Conservation (phyloP, 169 alveolate genomes). For the Plasmodium inui region DNA sequence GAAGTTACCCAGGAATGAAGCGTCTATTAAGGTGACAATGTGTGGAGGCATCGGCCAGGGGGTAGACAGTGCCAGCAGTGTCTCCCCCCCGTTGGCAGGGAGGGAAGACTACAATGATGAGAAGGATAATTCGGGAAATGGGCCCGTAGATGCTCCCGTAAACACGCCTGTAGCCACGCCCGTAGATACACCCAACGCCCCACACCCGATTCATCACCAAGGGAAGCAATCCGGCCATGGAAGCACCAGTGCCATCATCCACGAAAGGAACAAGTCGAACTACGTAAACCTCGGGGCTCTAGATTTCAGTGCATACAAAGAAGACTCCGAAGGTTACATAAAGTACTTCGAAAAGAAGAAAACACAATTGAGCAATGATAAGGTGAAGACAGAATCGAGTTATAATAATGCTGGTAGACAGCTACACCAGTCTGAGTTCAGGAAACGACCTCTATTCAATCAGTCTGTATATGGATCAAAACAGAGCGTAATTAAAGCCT, state of each 20-base stretch:
- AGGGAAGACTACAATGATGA: neutral
- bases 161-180: neutral
- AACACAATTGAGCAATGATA: neutral
- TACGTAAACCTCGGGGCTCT: conserved; percentile 59
- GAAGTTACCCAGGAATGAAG: neutral
- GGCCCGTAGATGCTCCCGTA: neutral
- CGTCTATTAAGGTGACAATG: neutral
- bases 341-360: conserved; percentile 59
- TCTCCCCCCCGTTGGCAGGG: neutral
- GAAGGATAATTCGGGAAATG: neutral
- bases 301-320: conserved; percentile 75
- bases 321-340: conserved; percentile 66
- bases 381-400: neutral
- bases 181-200: neutral
- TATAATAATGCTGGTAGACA: neutral
- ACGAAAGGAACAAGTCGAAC: conserved; percentile 49
- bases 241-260: neutral
- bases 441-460: neutral
- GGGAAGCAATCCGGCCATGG: neutral
- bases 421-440: conserved; percentile 8
- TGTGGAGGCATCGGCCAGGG: neutral
- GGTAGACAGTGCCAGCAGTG: neutral
- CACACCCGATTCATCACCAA: neutral
- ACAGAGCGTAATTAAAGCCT: conserved; percentile 12
- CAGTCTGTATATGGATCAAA: conserved; percentile 35